Conservation (phyloP, 306 rosid species). For the Luffa acutangula region DNA sequence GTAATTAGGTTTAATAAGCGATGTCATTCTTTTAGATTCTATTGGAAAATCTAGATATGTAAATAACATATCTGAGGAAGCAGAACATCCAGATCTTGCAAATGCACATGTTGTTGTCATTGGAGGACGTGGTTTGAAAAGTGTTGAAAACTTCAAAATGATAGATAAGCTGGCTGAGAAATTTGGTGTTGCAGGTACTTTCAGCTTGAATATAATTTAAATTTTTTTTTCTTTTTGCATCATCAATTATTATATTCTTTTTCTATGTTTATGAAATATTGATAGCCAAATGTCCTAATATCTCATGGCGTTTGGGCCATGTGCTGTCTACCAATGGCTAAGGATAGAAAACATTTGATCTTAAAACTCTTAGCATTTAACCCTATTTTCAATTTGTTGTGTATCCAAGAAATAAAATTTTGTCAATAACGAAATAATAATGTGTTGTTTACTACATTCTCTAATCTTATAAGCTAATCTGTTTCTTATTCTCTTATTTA, state of each 20-base stretch:
- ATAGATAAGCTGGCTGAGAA: constrained; percentile 59
- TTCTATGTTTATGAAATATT: no score
- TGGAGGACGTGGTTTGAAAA: constrained; percentile 49
- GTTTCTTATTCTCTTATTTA: no score
- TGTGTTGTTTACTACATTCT: no score
- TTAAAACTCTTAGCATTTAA: not conserved
- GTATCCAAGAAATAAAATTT: not conserved
- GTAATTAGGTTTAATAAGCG: no score
- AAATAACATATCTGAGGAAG: constrained; percentile 48
- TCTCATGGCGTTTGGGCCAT: no score
- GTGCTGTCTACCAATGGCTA: not conserved
- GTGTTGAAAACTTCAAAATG: no score
- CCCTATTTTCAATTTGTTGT: constrained; percentile 10
- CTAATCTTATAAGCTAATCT: no score
- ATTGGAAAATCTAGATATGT: constrained; percentile 49
- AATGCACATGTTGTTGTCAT: constrained; percentile 65
- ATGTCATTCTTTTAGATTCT: constrained; percentile 15
- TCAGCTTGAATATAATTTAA: constrained; percentile 5
- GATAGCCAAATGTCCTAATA: no score
- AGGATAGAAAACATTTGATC: not conserved
- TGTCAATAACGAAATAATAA: no score
- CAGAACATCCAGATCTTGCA: constrained; percentile 81
- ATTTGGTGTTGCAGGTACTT: constrained; percentile 83
- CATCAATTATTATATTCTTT: not conserved
- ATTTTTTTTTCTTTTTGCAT: not conserved